Base-by-base conservation (phyloP, 1,284 basidiomycete genomes). In the Melampsora larici-populina region DNA sequence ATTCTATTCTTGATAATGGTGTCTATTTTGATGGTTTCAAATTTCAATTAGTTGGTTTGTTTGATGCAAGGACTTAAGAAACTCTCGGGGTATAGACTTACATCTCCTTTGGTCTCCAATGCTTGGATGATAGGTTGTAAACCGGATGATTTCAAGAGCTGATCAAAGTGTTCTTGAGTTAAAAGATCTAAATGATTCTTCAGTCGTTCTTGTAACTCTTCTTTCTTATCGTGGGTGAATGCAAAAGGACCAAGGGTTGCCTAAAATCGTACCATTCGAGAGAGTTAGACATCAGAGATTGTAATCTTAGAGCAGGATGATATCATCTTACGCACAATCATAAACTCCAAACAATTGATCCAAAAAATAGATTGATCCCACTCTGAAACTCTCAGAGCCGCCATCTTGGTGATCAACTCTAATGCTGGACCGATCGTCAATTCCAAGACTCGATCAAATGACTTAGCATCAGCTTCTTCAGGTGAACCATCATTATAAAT, bases 401-500 rank as follows among this genome's bases (percentile, higher is more conserved):
- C 51, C 65, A 67, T 75, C 29, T 33, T 40, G 2, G 40, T 64
- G 31, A 75, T 58, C 6, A 67, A 46, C 51, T 75, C 48, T n/a
- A 75, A 29, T 49, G 65, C 67, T 11, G 76, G 69, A 43, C 64
- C 76, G n/a, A 71, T 48, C 43, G 63, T 66, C 26, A 66, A 55
- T 17, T 73, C 68, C n/a, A 73, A 63, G 13, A 70, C 76, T 70
- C 48, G 26, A 31, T 68, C 65, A 55, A 75, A 68, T 18, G 65
- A 79, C 7, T 70, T 51, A 11, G 66, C 79, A 24, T 86, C 84
- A 79, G 89, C 88, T 55, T 88, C 87, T 68, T 86, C 85, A 46
- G 91, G 85, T 43, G 94, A 86, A 0, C 92, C 93, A 0, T 91
- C 90, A 66, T 92, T 89, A 83, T 95, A 94, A 9, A 97, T 92